Conservation (phyloP, 345 rosid genomes). For the Lepidium africanum region DNA sequence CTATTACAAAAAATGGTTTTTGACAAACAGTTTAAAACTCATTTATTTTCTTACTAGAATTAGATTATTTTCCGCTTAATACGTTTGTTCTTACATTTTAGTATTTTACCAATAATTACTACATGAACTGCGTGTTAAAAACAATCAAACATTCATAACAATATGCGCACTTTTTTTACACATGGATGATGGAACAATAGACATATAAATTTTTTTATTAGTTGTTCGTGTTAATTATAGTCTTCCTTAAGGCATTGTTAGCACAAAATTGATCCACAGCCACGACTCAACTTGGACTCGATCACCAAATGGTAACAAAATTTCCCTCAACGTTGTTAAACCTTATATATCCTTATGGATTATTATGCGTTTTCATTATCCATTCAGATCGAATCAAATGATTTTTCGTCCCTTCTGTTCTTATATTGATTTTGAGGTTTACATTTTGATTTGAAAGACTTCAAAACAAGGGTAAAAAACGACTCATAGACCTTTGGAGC, state of each 20-base stretch:
- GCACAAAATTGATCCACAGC: not conserved
- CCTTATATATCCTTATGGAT: not conserved
- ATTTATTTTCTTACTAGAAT: no score
- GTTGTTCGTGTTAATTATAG: no score
- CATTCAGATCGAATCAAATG: not conserved
- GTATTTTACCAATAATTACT: no score
- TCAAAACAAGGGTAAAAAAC: not conserved
- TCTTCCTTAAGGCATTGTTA: not conserved
- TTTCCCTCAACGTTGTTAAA: not conserved
- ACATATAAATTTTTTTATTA: no score
- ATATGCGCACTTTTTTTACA: not conserved
- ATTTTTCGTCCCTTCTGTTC: not conserved
- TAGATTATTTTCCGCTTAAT: no score
- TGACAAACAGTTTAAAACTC: no score
- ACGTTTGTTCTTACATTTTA: no score
- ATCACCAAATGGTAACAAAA: slow-evolving; percentile 4
- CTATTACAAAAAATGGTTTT: no score
- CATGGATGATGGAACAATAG: not conserved
- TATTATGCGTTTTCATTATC: not conserved
- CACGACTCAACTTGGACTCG: not conserved
- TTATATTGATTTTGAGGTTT: not conserved
- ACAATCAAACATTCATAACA: no score
- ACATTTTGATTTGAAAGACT: not conserved
- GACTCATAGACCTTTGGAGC: slow-evolving; percentile 44
- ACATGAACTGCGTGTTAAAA: no score